Evolutionary conservation across 305 asterid species (phyloP), one percentile per base, ranked within the genome.

Genomic region (Plantago coronopus): DNA sequence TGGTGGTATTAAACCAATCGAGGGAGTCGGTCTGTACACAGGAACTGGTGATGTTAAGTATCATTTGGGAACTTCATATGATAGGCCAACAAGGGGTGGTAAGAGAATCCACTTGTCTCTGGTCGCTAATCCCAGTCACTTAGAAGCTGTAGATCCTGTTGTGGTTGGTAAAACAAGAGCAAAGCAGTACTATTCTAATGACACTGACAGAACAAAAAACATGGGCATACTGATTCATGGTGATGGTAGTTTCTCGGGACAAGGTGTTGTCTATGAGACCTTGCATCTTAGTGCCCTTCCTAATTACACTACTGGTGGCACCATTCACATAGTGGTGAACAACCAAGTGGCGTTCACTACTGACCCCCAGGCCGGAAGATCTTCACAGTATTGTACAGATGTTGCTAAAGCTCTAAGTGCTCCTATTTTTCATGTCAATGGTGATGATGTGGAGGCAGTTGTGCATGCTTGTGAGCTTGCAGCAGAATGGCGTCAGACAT

Each of bases 271-370:
- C 20, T 91, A 88, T 54, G 98, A 91, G 84, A 88, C 98, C 17
- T 74, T 91, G 83, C 98, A 91, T 88, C 95, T 91, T 67, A 91
- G 98, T 67, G 98, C 96, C 69, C 95, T 91, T 70, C 98, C 98
- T 19, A 91, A 91, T 66, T 91, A 88, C 76, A 75, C 90, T 54
- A 86, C 95, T 44, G 96, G 98, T 51, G 98, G 98, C 63, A 91
- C 96, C 79, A 91, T 91, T 67, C 96, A 91, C 87, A 88, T 91
- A 51, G 98, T 91, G 70, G 96, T 91, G 70, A 91, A 91, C 73
- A 91, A 91, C 76, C 98, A 91, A 76, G 98, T 91, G 56, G 98
- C 98, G 31, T 91, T 91, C 64, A 91, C 98, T 61, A 88, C 98
- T 62, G 98, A 91, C 69, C 98, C 98, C 34, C 63, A 48, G 69